Base-by-base conservation (phyloP, 129 eudicot genomes). In the Scalesia atractyloides region DNA sequence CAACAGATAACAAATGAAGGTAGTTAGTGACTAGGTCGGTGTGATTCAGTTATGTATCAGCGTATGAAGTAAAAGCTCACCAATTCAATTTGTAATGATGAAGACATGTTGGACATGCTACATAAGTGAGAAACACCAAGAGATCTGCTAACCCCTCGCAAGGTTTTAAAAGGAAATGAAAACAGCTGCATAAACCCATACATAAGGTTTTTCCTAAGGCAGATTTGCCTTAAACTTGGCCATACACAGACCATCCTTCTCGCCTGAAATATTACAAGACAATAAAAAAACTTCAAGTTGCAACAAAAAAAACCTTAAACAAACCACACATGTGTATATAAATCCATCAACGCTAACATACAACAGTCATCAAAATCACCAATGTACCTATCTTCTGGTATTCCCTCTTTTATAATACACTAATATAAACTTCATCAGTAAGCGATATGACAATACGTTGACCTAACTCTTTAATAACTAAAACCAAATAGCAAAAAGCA, bases 171-270 rank as follows among this genome's bases (percentile, higher is more conserved):
- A 5, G 98, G 98, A 70, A 89, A 68, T 0, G 96, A 85, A 70
- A 92, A 85, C 64, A 86, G 72, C 68, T 85, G 80, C 95, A 89
- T 79, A 69, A 92, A 89, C 58, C 96, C 96, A 80, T 85, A 89
- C 83, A 92, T 67, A 20, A 92, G 84, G 74, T 79, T 73, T 77
- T 92, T 92, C 73, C 98, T 82, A 22, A 92, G 70, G 81, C 95
- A 87, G 46, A 92, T 82, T 74, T 92, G 98, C 79, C 92, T 80
- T 75, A 78, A 69, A 56, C 98, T 96, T 10, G 96, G 95, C 98
- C 95, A 92, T 37, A 81, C 84, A 53, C 98, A 85, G 13, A 87
- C 77, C 87, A 76, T 82, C 77, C 80, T 77, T 75, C 96, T 86
- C 81, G 82, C 78, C 97, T 92, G 78, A 47, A 73, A 79, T 73